Conservation (phyloP, 2,329 filamentous ascomycete genomes). For the Fusarium pseudoanthophilum region DNA sequence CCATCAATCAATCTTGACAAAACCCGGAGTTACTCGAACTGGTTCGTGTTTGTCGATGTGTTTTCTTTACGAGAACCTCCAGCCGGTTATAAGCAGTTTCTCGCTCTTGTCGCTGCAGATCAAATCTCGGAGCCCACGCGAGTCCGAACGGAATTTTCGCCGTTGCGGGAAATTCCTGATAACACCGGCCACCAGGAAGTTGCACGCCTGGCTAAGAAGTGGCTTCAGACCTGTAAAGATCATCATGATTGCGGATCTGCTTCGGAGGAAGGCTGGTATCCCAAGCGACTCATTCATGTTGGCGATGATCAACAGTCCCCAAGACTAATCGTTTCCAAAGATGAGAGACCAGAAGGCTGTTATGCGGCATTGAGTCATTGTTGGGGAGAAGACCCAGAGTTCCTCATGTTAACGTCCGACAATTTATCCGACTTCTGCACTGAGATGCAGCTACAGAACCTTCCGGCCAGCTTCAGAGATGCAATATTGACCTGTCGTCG, state of each 20-base stretch:
- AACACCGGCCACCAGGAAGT: neutral
- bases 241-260: neutral
- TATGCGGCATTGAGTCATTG: neutral
- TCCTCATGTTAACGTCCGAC: neutral
- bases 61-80: neutral
- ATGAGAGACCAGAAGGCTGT: neutral
- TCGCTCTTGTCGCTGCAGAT: accelerated
- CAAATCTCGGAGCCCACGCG: neutral
- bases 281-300: neutral
- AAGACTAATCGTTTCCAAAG: neutral
- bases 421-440: neutral
- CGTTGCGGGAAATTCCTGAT: neutral
- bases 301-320: neutral
- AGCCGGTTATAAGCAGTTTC: neutral
- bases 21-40: neutral
- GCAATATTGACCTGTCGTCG: neutral
- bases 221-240: neutral
- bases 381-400: neutral
- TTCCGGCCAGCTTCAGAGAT: neutral
- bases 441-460: accelerated
- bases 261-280: neutral
- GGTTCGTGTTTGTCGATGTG: neutral
- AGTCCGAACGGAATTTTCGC: neutral
- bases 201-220: neutral
- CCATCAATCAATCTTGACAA: neutral